Conservation (phyloP, 495 filamentous ascomycete species). For the Pyrenula aspistea region DNA sequence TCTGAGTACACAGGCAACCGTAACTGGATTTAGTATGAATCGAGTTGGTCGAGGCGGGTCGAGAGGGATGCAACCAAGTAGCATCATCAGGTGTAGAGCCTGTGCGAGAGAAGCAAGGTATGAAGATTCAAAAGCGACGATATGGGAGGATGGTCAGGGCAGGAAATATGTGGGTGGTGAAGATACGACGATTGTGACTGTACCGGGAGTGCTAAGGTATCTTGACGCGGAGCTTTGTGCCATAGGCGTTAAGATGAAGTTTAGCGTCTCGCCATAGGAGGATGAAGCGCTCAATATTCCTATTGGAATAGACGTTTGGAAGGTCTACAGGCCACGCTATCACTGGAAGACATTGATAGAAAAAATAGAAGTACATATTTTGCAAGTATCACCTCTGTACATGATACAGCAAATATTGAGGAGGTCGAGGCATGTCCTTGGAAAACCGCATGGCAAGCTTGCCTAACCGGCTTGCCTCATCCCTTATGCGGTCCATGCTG, state of each 20-base stretch:
- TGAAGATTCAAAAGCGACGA: slow-evolving; percentile 49
- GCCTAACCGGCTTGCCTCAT: too few species aligned
- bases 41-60: slow-evolving; percentile 4
- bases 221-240: slow-evolving; percentile 89
- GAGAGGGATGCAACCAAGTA: slow-evolving; percentile 32
- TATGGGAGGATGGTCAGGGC: slow-evolving; percentile 88
- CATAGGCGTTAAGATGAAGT: slow-evolving; percentile 88
- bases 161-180: slow-evolving; percentile 73
- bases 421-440: too few species aligned
- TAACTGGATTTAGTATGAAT: slow-evolving; percentile 8
- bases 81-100: slow-evolving; percentile 69
- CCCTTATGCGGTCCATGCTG: too few species aligned
- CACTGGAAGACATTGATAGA: too few species aligned
- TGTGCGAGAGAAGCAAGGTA: slow-evolving; percentile 62
- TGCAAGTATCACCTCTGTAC: too few species aligned
- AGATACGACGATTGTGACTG: slow-evolving; percentile 79
- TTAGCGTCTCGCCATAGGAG: slow-evolving; percentile 40
- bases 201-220: slow-evolving; percentile 85
- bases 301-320: too few species aligned
- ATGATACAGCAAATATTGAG: too few species aligned
- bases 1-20: slow-evolving; percentile 67
- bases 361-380: too few species aligned
- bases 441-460: too few species aligned
- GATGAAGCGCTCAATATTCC: too few species aligned
- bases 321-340: too few species aligned